Base-by-base conservation (phyloP, 2,329 filamentous ascomycete genomes). In the Fusarium austroafricanum region DNA sequence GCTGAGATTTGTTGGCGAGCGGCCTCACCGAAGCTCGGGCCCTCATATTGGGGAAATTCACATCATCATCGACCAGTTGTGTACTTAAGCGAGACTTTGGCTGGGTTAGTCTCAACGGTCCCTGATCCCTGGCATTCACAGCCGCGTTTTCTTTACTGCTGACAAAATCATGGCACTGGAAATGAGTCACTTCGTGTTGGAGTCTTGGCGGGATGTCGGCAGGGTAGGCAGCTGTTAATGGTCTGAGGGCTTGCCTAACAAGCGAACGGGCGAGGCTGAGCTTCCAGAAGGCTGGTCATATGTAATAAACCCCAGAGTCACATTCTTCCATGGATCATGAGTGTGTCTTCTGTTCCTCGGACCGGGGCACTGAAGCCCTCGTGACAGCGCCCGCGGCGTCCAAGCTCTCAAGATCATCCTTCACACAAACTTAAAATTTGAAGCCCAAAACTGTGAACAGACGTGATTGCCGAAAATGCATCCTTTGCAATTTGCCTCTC, bases 141-240 rank as follows among this genome's bases (percentile, higher is more conserved):
- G 38, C 17, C 29, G 40, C 26, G 10, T 21, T 49, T 31, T 47
- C 35, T 51, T 39, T 65, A 23, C 18, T 39, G 26, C 38, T 65
- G 45, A 63, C 57, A 61, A 60, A 63, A 63, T 42, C 39, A 63
- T 69, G 33, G 42, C 35, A 54, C 42, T 38, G 35, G 55, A 61
- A 51, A 65, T 66, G 55, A 66, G 61, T 65, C 62, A 65, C 62
- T 39, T 46, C 58, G 39, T 54, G 45, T 59, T 58, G 39, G 26
- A 37, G 45, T 51, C 61, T 64, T 65, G 61, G 60, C 60, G 29
- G 33, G 28, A 26, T n/a, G 35, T 15, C 21, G 40, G 35, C 39
- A 39, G 23, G 42, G 28, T 47, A 59, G 33, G 17, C 29, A 23
- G n/a, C 23, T 38, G 28, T 18, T 42, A 35, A 44, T 55, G 54